A percentile compares a stretch with the other conserved stretches of the same genome.
phyloP scores from a whole-genome alignment of 2,329 filamentous ascomycete genomes.

The Xylaria arbuscula region DNA sequence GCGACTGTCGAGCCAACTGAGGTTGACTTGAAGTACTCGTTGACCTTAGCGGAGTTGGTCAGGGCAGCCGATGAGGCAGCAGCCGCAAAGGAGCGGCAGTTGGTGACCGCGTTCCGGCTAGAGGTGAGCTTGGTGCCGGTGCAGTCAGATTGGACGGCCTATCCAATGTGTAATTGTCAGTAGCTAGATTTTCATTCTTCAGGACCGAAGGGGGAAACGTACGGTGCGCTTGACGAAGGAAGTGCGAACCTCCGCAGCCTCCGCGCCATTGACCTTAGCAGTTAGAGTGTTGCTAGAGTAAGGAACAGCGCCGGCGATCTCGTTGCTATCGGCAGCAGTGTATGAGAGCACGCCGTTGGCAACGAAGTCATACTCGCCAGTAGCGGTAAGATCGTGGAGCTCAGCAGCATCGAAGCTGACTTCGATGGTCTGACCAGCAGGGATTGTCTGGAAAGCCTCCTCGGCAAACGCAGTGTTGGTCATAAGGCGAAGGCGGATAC shows the following conservation, averaged over 20 bases:
- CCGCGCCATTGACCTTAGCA: slow-evolving; percentile 65
- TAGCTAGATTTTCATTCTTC: slow-evolving; percentile 5
- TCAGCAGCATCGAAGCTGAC: slow-evolving; percentile 66
- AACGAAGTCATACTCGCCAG: slow-evolving; percentile 67
- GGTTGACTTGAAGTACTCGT: slow-evolving; percentile 71
- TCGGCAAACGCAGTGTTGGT: slow-evolving; percentile 56
- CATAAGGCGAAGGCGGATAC: slow-evolving; percentile 62
- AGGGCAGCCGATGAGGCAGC: slow-evolving; percentile 64
- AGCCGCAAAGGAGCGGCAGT: slow-evolving; percentile 65
- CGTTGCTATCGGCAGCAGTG: slow-evolving; percentile 62
- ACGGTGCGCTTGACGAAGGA: slow-evolving; percentile 64
- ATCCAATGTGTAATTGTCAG: slow-evolving; percentile 13
- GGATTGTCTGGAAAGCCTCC: slow-evolving; percentile 63
- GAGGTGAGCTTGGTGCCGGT: slow-evolving; percentile 58
- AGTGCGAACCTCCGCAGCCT: slow-evolving; percentile 62
- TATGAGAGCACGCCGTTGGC: slow-evolving; percentile 67
- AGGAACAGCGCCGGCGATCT: slow-evolving; percentile 64
- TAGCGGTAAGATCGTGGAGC: slow-evolving; percentile 62
- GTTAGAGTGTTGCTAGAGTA: slow-evolving; percentile 70
- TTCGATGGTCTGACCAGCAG: slow-evolving; percentile 61
- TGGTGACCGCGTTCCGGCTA: slow-evolving; percentile 62
- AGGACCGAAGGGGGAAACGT: slow-evolving; percentile 3
- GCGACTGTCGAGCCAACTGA: slow-evolving; percentile 57
- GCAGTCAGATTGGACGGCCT: slow-evolving; percentile 64
- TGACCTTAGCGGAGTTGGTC: slow-evolving; percentile 71